phyloP scores from a whole-genome alignment of 2,329 filamentous ascomycete genomes.

The Colletotrichum theobromicola region DNA sequence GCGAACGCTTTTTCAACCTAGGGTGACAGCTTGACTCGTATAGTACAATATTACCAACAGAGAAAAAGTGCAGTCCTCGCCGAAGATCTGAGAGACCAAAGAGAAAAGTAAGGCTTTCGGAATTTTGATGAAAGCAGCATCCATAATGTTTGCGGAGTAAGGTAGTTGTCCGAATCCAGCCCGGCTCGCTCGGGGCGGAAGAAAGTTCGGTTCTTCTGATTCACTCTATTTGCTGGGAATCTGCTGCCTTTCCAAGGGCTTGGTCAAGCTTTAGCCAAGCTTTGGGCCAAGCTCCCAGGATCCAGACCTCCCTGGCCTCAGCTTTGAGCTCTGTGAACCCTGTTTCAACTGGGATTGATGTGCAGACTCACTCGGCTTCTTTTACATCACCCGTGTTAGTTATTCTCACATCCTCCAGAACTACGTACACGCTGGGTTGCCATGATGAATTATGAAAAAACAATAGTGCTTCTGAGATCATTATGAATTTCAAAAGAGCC shows the following conservation, averaged over 20 bases:
- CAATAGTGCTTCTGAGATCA: not conserved
- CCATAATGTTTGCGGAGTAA: not conserved
- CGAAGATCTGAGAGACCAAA: not conserved
- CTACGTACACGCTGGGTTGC: not conserved
- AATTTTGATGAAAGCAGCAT: not conserved
- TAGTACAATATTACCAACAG: not conserved
- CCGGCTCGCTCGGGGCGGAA: not conserved
- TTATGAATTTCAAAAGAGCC: not conserved
- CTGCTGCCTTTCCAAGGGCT: not conserved
- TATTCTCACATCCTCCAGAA: not conserved
- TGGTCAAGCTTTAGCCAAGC: not conserved
- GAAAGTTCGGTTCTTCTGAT: not conserved
- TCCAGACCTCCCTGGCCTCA: not conserved
- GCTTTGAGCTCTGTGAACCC: not conserved
- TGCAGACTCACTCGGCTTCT: not conserved
- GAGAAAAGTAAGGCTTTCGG: not conserved
- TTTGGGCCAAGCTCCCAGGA: not conserved
- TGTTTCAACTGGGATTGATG: not conserved
- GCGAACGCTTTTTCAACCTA: not conserved
- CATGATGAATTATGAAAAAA: not conserved
- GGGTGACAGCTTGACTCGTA: not conserved
- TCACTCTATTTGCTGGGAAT: not conserved
- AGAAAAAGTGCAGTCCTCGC: not conserved
- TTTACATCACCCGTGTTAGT: not conserved
- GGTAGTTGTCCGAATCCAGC: not conserved